Conservation (phyloP, 495 filamentous ascomycete genomes). For the Penicillium turbatum region DNA sequence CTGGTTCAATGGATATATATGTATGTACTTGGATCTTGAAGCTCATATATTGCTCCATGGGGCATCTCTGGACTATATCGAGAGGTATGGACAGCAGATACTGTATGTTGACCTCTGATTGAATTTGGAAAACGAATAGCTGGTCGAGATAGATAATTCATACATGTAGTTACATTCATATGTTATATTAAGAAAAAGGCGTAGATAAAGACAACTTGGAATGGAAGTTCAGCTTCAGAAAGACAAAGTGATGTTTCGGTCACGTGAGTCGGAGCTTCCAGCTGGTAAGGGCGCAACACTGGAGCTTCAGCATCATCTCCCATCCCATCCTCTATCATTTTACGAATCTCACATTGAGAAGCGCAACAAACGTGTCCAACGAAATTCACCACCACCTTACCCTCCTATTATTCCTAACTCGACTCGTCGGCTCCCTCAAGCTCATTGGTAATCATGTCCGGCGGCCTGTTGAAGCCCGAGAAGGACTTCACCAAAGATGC, state of each 20-base stretch:
- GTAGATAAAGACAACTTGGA: background rate
- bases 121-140: too few relatives aligned
- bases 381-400: background rate
- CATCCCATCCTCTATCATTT: constrained; percentile 14
- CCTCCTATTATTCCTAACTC: background rate
- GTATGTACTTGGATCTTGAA: too few relatives aligned
- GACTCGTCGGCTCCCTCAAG: background rate
- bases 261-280: constrained; percentile 31
- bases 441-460: constrained; percentile 52
- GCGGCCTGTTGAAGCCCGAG: constrained; percentile 61
- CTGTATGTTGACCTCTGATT: too few relatives aligned
- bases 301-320: constrained; percentile 33
- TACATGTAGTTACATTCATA: too few relatives aligned
- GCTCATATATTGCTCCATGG: too few relatives aligned
- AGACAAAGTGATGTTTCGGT: constrained; percentile 5
- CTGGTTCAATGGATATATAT: too few relatives aligned
- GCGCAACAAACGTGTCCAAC: background rate
- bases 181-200: too few relatives aligned
- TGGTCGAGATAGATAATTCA: too few relatives aligned
- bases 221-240: background rate
- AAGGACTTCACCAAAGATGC: constrained; percentile 85
- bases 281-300: constrained; percentile 22
- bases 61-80: too few relatives aligned
- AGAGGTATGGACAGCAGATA: too few relatives aligned
- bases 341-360: constrained; percentile 9